Conservation (phyloP, 805 yeast species). For the Lachancea dasiensis region DNA sequence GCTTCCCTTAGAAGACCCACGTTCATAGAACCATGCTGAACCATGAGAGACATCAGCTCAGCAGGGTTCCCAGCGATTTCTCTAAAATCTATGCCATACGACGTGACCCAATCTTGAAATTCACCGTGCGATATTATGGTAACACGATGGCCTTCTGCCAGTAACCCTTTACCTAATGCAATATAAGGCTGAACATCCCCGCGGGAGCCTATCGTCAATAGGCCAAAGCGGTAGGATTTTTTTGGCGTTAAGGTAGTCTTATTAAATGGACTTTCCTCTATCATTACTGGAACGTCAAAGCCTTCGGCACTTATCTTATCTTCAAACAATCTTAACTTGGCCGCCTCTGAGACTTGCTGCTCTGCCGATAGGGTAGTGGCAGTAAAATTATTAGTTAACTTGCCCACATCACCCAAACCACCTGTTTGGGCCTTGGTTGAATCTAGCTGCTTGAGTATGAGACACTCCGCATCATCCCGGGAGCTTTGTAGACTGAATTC, state of each 20-base stretch:
- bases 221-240: constrained; percentile 51
- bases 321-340: constrained; percentile 60
- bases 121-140: constrained; percentile 83
- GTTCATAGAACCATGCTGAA: constrained; percentile 80
- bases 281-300: constrained; percentile 57
- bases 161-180: constrained; percentile 75
- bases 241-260: constrained; percentile 49
- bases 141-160: constrained; percentile 76
- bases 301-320: constrained; percentile 60
- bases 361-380: background rate
- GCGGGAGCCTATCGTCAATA: constrained; percentile 87
- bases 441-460: constrained; percentile 41
- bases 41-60: constrained; percentile 88
- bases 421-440: constrained; percentile 12
- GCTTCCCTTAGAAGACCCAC: constrained; percentile 82
- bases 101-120: constrained; percentile 66
- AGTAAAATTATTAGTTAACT: background rate
- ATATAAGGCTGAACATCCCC: constrained; percentile 98
- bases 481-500: constrained; percentile 62
- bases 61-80: constrained; percentile 91
- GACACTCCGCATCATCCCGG: constrained; percentile 66
- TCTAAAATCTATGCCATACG: constrained; percentile 60
- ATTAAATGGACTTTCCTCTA: constrained; percentile 57
- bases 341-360: constrained; percentile 30
- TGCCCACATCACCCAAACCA: background rate